Base-by-base conservation (phyloP, 2,329 filamentous ascomycete species). In the Ascochyta lentis region DNA sequence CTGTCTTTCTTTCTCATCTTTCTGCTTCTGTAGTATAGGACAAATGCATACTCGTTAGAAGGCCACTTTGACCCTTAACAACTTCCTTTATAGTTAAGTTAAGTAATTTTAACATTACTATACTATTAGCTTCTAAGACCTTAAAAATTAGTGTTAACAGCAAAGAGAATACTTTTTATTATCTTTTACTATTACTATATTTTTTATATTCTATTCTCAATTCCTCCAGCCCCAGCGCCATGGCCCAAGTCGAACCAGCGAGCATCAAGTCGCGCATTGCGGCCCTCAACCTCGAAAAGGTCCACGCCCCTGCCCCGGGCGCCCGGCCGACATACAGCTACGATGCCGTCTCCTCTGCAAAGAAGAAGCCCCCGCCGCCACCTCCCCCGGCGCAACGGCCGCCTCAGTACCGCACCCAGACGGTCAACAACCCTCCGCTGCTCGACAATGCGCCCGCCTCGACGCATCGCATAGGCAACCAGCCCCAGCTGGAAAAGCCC, bases 261-360 rank as follows among this genome's bases (percentile, higher is more conserved):
- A 60, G 60, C 52, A 78, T 82, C 63, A 76, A 76, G 58, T 75
- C 77, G 43, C 78, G 80, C 54, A 81, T 82, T 52, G 79, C 80
- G 2, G 76, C 78, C 3, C 65, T 82, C 47, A 80, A 81, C 59
- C 70, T 81, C 37, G 74, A 79, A 40, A 74, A 81, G 58, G 77
- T 80, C 15, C 69, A 75, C 44, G 75, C 73, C 8, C 71, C 70
- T 8, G 60, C 72, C 7, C 76, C 77, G 15, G 64, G 64, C 31
- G 60, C 66, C 4, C 66, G 73, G 43, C 73, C 78, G 26, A 64
- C 72, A 6, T 75, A 72, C 52, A 70, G 42, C 37, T 76, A 74
- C 54, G 72, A 76, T 39, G 66, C 71, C 33, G 65, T 73, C 16
- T 56, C 61, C 31, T 50, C 57, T 15, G 65, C 63, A 39, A 74